Evolutionary conservation across 176 grass and related monocot species (phyloP), one percentile per base, ranked within the genome.

Genomic region (Tillandsia leiboldiana): DNA sequence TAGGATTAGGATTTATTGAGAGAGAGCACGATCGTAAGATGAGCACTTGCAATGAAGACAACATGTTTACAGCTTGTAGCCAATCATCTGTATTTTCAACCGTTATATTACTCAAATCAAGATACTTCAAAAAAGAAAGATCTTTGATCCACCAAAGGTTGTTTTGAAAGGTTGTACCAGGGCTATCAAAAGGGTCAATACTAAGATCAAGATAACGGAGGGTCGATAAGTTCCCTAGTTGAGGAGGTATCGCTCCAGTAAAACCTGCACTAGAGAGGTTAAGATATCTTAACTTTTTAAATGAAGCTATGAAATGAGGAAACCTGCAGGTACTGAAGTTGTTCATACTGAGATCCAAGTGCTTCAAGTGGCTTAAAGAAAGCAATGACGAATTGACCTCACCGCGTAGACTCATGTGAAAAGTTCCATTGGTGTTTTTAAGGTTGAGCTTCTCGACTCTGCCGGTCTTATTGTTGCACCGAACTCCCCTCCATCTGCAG

Each of bases 181-280:
- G 24, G 24, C 24, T 1, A 24, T 24, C 24, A 1, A 4, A 3
- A 12, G 24, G 24, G 24, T 56, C n/a, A n/a, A 0, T 3, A 9
- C 0, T 0, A 53, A 22, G 0, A 53, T 3, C 53, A 2, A 83
- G 23, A 57, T 83, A 64, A 3, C 0, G 15, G 23, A 84, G 12
- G 33, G 75, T 80, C 2, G 72, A 80, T 69, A 83, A 73, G 20
- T 87, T 87, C 72, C 85, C 73, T 3, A 87, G 29, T 11, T 83
- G 71, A 1, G 72, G 69, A 48, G 85, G 77, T 63, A 84, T 56
- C 9, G 5, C 61, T 9, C 85, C 85, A 18, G 9, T 23, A 51
- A 88, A 80, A 18, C 18, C 33, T 8, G 70, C 50, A 2, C 0
- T 5, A 0, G 75, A 78, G 2, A 84, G 65, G 64, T 84, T 53